phyloP scores from a whole-genome alignment of 768 basidiomycete species.

The Collybia nuda region DNA sequence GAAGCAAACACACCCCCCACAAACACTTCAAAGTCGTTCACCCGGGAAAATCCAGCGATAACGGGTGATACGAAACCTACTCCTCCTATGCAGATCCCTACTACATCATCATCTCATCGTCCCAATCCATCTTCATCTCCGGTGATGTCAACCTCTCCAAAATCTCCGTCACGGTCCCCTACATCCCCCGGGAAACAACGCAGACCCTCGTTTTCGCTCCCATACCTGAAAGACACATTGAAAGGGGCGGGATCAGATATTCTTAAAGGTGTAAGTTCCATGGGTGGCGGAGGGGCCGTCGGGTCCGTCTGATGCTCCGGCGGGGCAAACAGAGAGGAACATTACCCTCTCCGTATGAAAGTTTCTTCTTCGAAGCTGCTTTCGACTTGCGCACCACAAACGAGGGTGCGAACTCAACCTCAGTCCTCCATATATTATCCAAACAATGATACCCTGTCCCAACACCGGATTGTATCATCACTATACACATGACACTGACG shows the following conservation, averaged over 20 bases:
- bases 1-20: neutral
- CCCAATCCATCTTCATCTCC: neutral
- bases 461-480: no score
- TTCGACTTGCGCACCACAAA: neutral
- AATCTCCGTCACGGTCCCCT: neutral
- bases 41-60: neutral
- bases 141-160: neutral
- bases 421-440: neutral
- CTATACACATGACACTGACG: no score
- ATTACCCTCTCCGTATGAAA: no score
- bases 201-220: neutral
- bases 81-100: neutral
- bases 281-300: constrained; percentile 1
- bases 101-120: neutral
- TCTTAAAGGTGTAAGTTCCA: constrained; percentile 5
- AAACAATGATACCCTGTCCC: no score
- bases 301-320: neutral
- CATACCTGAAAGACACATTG: constrained; percentile 1
- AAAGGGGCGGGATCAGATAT: constrained; percentile 3
- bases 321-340: no score
- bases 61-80: neutral
- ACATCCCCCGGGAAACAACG: neutral
- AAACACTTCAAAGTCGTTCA: no score
- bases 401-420: neutral
- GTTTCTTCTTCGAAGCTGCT: no score